phyloP scores from a whole-genome alignment of 2,329 filamentous ascomycete species.

The Diplocarpon rosae region DNA sequence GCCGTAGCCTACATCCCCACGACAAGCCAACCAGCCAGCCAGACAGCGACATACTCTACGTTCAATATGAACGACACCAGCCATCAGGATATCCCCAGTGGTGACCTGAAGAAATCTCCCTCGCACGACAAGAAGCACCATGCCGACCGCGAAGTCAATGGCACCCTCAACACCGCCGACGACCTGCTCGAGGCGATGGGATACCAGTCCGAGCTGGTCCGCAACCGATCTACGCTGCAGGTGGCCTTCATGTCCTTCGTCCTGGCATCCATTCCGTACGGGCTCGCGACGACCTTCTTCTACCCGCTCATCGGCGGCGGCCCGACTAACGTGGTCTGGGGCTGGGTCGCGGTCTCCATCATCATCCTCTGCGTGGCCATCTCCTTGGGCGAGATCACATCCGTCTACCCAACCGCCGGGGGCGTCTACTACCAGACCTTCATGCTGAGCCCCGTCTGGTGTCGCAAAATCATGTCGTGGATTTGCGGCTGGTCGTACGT shows the following conservation, averaged over 20 bases:
- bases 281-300: conserved; percentile 49
- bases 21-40: too few species aligned
- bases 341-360: conserved; percentile 55
- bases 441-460: conserved; percentile 52
- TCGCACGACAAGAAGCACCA: too few species aligned
- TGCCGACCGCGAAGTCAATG: too few species aligned
- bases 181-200: conserved; percentile 52
- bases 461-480: conserved; percentile 53
- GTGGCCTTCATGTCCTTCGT: conserved; percentile 70
- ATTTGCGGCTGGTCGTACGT: conserved; percentile 65
- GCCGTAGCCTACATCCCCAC: too few species aligned
- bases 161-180: conserved; percentile 45
- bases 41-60: too few species aligned
- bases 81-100: too few species aligned
- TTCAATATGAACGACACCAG: too few species aligned
- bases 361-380: conserved; percentile 61
- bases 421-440: conserved; percentile 71
- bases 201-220: conserved; percentile 53
- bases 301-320: conserved; percentile 58
- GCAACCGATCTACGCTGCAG: conserved; percentile 56
- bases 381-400: conserved; percentile 63
- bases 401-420: conserved; percentile 61
- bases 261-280: conserved; percentile 64
- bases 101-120: too few species aligned
- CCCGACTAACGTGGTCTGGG: conserved; percentile 61